phyloP scores from a whole-genome alignment of 2,329 filamentous ascomycete genomes.

The Drechslerella dactyloides region DNA sequence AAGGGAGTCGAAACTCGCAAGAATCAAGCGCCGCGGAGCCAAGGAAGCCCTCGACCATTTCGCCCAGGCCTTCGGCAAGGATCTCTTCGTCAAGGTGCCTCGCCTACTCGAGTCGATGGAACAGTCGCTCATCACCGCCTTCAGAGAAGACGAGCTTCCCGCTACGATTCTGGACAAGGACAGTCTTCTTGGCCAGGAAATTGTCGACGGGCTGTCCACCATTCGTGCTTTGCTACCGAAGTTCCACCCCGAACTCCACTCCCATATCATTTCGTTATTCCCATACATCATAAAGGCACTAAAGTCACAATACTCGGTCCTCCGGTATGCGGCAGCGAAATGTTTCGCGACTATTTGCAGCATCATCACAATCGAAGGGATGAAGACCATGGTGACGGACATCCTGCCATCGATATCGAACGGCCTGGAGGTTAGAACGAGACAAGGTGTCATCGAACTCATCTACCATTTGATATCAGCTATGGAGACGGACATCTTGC shows the following conservation, averaged over 20 bases:
- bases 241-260: slow-evolving; percentile 74
- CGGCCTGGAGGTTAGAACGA: slow-evolving; percentile 81
- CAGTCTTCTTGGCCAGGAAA: slow-evolving; percentile 81
- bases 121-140: slow-evolving; percentile 75
- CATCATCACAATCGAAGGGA: slow-evolving; percentile 90
- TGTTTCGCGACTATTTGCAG: slow-evolving; percentile 97
- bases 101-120: slow-evolving; percentile 83
- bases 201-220: slow-evolving; percentile 91
- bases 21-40: slow-evolving; percentile 87
- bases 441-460: slow-evolving; percentile 91
- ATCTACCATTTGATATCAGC: slow-evolving; percentile 97
- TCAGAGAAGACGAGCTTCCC: slow-evolving; percentile 71
- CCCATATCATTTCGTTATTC: slow-evolving; percentile 81
- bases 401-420: slow-evolving; percentile 92
- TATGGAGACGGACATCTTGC: slow-evolving; percentile 94
- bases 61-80: slow-evolving; percentile 75
- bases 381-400: slow-evolving; percentile 93
- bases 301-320: slow-evolving; percentile 85
- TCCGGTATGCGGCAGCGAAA: slow-evolving; percentile 95
- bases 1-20: slow-evolving; percentile 82
- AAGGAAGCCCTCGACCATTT: slow-evolving; percentile 93
- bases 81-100: slow-evolving; percentile 81
- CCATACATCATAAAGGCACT: slow-evolving; percentile 86
- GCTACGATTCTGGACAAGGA: slow-evolving; percentile 75
- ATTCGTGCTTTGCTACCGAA: slow-evolving; percentile 93